Percentiles rank a stretch among this genome's conserved stretches.
Conservation (phyloP, 805 yeast genomes). For the Zygoascus bituminiphila region DNA sequence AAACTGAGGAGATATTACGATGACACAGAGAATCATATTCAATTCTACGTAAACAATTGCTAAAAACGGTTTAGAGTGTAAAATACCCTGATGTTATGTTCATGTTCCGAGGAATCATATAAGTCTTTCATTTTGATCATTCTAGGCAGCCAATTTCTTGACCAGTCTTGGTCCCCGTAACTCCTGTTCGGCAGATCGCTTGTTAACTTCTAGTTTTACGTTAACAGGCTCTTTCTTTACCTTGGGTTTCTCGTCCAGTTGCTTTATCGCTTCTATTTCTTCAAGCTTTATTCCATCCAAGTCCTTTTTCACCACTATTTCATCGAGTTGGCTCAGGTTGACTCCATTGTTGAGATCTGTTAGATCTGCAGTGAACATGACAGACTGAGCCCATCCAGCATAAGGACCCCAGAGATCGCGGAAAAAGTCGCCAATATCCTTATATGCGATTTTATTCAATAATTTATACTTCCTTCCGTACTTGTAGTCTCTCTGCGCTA, state of each 20-base stretch:
- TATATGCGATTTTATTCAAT: slow-evolving; percentile 45
- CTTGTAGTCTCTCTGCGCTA: slow-evolving; percentile 75
- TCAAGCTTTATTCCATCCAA: neutral
- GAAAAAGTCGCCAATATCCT: slow-evolving; percentile 51
- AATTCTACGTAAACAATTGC: too few relatives aligned
- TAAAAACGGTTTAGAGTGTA: too few relatives aligned
- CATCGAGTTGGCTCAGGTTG: slow-evolving; percentile 4
- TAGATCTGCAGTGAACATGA: slow-evolving; percentile 79
- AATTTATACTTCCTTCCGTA: slow-evolving; percentile 37
- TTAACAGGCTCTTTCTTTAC: neutral
- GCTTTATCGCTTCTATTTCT: neutral
- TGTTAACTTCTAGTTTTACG: neutral
- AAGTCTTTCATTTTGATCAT: too few relatives aligned
- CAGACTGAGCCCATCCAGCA: slow-evolving; percentile 99
- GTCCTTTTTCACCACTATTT: neutral
- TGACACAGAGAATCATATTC: too few relatives aligned
- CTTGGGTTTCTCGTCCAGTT: neutral
- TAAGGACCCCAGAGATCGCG: slow-evolving; percentile 71
- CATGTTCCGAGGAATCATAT: too few relatives aligned
- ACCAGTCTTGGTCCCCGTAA: neutral
- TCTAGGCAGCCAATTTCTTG: neutral
- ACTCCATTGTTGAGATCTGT: slow-evolving; percentile 15
- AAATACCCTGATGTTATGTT: too few relatives aligned
- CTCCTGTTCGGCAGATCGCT: neutral
- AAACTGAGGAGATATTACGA: too few relatives aligned